These are phyloP conservation scores for Penicillium sp. DNA, from an alignment of 2,329 filamentous ascomycete species.

Conservation along the genomic window DNA sequence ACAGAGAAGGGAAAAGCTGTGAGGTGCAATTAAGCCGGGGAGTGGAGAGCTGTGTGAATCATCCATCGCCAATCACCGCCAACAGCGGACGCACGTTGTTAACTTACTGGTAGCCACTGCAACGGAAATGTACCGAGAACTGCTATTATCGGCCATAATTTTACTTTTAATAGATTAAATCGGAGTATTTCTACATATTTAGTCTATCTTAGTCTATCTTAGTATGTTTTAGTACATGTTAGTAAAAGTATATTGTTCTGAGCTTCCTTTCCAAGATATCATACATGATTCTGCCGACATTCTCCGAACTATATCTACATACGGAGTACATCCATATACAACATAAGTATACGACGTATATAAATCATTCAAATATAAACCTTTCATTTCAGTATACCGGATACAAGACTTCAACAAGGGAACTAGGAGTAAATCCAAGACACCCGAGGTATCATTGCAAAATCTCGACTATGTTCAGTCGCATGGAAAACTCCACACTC, in stretches of 20 bases:
- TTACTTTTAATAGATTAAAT: neutral
- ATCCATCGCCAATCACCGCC: conserved; percentile 20
- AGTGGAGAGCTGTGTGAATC: conserved; percentile 18
- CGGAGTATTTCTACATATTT: neutral
- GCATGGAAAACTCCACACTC: conserved; percentile 7
- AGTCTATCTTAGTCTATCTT: neutral
- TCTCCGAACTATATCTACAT: neutral
- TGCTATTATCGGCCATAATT: neutral
- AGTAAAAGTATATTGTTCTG: neutral
- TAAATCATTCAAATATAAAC: neutral
- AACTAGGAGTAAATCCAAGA: conserved; percentile 3
- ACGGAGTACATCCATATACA: too few relatives aligned
- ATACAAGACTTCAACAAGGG: neutral
- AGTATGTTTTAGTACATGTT: neutral
- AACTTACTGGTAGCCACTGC: conserved; percentile 3
- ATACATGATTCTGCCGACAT: neutral
- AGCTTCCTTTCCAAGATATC: neutral
- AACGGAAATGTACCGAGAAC: neutral
- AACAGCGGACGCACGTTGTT: conserved; percentile 18
- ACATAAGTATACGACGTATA: too few relatives aligned
- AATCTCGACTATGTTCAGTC: conserved; percentile 11
- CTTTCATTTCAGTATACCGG: neutral
- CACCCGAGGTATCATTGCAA: conserved; percentile 4
- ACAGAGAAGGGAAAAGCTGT: conserved; percentile 6
- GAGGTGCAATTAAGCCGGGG: conserved; percentile 11